A percentile compares a stretch with the other conserved stretches of the same genome.
phyloP scores from a whole-genome alignment of 2,329 filamentous ascomycete genomes.

The Clarireedia homoeocarpa region DNA sequence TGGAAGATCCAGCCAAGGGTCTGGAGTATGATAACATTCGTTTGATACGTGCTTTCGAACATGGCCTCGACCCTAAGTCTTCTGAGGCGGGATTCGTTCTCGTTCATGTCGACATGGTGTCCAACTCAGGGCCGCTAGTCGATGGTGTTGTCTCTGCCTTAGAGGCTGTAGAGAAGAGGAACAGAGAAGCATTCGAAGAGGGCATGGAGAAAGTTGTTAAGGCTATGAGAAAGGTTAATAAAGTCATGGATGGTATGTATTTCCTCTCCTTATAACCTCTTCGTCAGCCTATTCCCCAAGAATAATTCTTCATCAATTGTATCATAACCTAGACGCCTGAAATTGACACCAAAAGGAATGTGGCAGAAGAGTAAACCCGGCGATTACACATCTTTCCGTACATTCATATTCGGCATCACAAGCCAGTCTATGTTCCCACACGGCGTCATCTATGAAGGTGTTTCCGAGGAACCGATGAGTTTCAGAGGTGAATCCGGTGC shows the following conservation, averaged over 20 bases:
- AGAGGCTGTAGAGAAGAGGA: slow-evolving; percentile 40
- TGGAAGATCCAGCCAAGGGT: slow-evolving; percentile 46
- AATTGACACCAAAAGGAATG: slow-evolving; percentile 52
- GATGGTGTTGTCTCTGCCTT: slow-evolving; percentile 63
- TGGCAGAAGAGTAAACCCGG: slow-evolving; percentile 80
- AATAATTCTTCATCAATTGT: neutral
- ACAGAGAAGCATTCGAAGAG: slow-evolving; percentile 54
- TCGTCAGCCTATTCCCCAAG: neutral
- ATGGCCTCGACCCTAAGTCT: slow-evolving; percentile 75
- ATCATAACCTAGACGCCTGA: slow-evolving; percentile 17
- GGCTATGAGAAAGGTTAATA: slow-evolving; percentile 63
- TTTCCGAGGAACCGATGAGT: slow-evolving; percentile 64
- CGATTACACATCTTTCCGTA: slow-evolving; percentile 83
- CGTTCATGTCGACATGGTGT: slow-evolving; percentile 93
- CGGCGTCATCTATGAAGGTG: slow-evolving; percentile 82
- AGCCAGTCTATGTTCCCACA: slow-evolving; percentile 90
- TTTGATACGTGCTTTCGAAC: slow-evolving; percentile 84
- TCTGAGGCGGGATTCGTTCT: slow-evolving; percentile 96
- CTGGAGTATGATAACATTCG: slow-evolving; percentile 63
- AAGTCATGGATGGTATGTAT: slow-evolving; percentile 63
- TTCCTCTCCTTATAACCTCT: neutral
- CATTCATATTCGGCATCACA: slow-evolving; percentile 95
- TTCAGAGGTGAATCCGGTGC: slow-evolving; percentile 92
- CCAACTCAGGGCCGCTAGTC: slow-evolving; percentile 72
- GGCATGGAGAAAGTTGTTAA: slow-evolving; percentile 54